phyloP scores from a whole-genome alignment of 202 grass and related monocot genomes.

The Saccharum hybrid region DNA sequence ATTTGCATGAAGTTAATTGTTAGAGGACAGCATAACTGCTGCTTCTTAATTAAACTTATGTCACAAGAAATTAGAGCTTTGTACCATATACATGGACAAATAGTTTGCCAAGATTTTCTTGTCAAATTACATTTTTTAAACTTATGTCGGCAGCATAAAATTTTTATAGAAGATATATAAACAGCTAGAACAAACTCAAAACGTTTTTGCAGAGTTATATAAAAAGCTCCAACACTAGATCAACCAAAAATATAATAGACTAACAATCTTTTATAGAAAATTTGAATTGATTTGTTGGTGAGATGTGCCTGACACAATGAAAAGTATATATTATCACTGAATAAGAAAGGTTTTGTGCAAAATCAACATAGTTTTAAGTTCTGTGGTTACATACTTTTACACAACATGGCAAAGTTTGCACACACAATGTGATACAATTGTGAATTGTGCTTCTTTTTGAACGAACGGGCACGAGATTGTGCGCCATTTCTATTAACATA shows the following conservation, averaged over 20 bases:
- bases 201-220: not conserved
- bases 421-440: not conserved
- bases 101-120: not conserved
- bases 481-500: not conserved
- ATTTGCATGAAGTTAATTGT: not conserved
- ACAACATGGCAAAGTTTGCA: not conserved
- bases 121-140: not conserved
- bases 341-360: not conserved
- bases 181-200: not conserved
- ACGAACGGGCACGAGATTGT: not conserved
- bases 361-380: conserved; percentile 3
- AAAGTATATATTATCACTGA: too few species aligned
- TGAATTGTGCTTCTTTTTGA: not conserved
- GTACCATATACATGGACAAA: not conserved
- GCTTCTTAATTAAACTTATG: not conserved
- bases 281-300: not conserved
- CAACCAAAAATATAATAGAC: not conserved
- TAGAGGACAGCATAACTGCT: not conserved
- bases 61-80: not conserved
- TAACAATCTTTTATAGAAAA: not conserved
- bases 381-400: not conserved
- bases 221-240: not conserved
- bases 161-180: not conserved
- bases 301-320: not conserved
- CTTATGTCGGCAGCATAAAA: not conserved